Percentiles rank a stretch among this genome's conserved stretches.
Conservation (phyloP, 305 asterid genomes). For the Caryopteris hybrid region DNA sequence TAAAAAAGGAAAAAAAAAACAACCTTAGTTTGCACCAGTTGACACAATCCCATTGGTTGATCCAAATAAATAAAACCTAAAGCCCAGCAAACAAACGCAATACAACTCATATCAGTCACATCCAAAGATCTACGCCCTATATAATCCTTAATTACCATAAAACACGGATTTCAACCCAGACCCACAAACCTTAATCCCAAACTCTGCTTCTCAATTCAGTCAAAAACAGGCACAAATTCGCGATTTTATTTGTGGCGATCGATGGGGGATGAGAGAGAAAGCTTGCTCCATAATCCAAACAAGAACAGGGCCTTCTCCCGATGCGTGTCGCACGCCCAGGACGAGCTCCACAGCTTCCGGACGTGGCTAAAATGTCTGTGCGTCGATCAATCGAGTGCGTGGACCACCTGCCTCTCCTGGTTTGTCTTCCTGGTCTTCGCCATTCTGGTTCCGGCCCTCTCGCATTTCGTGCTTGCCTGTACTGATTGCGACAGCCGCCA, state of each 20-base stretch:
- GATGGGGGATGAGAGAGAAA: constrained; percentile 47
- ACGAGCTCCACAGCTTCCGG: constrained; percentile 74
- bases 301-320: constrained; percentile 37
- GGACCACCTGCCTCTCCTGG: constrained; percentile 73
- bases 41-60: constrained; percentile 14
- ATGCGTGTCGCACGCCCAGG: constrained; percentile 58
- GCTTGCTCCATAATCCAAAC: constrained; percentile 17
- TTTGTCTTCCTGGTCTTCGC: constrained; percentile 48
- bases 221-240: too few species aligned
- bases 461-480: constrained; percentile 77
- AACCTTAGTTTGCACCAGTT: constrained; percentile 11
- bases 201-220: too few species aligned
- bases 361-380: constrained; percentile 89
- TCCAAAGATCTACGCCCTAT: neutral
- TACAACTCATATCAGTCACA: constrained; percentile 5
- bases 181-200: constrained; percentile 20
- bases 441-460: constrained; percentile 61
- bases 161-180: neutral
- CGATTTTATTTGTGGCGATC: constrained; percentile 22
- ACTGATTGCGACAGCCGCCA: constrained; percentile 63
- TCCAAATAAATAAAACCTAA: neutral
- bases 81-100: neutral
- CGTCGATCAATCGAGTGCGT: constrained; percentile 74
- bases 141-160: neutral
- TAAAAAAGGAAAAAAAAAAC: neutral